Percentiles rank a stretch among this genome's conserved stretches.
Evolutionary conservation across 805 yeast genomes (phyloP).

Genomic region (Yarrowia sp.): DNA sequence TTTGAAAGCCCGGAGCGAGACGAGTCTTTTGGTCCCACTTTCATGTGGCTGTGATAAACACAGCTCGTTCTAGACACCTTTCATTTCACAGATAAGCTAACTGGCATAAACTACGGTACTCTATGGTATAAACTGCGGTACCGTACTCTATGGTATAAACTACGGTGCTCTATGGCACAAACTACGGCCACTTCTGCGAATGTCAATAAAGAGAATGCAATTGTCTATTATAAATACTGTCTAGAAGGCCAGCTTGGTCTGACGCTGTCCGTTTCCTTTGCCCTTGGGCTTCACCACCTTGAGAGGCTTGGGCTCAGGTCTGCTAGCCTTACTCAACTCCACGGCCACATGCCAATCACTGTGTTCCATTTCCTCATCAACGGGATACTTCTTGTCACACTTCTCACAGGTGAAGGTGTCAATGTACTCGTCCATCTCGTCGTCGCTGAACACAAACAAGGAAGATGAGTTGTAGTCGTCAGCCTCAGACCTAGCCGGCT

Average conservation of each 20-base stretch:
- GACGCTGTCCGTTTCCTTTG: background rate
- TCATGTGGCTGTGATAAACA: too few species aligned
- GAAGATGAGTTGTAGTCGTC: constrained; percentile 10
- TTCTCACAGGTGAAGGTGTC: constrained; percentile 34
- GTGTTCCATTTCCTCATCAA: constrained; percentile 37
- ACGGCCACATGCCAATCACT: constrained; percentile 45
- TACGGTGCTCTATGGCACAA: too few species aligned
- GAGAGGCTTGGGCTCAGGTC: constrained; percentile 11
- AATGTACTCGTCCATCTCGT: constrained; percentile 16
- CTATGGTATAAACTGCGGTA: too few species aligned
- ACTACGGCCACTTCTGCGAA: too few species aligned
- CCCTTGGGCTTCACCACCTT: constrained; percentile 22
- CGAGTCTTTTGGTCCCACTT: too few species aligned
- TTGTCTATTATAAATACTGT: background rate
- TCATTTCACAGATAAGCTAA: too few species aligned
- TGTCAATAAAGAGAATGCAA: background rate
- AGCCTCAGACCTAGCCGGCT: background rate
- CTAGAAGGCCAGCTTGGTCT: constrained; percentile 4
- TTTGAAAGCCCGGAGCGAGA: too few species aligned
- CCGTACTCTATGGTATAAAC: too few species aligned
- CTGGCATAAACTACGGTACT: too few species aligned
- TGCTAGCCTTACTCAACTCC: constrained; percentile 30
- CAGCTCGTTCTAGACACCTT: too few species aligned
- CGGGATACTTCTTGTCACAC: constrained; percentile 34
- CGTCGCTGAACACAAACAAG: constrained; percentile 7